Base-by-base conservation (phyloP, 257 asterid genomes). In the Nicotiana undulata region DNA sequence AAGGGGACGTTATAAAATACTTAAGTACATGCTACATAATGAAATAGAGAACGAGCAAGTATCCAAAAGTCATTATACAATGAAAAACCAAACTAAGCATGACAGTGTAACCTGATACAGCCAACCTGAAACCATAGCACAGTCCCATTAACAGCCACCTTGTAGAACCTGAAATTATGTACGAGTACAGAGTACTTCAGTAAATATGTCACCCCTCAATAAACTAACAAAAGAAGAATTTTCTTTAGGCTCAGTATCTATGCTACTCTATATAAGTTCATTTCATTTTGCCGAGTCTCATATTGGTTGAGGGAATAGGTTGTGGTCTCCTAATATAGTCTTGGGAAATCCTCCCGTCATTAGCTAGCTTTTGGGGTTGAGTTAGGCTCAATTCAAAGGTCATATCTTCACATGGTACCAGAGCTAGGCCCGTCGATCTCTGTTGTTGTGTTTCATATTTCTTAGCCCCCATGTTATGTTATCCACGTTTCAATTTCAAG, bases 51-150 rank as follows among this genome's bases (percentile, higher is more conserved):
- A 22, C 3, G 18, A 16, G 75, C 32, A 31, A 40, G 64, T 1
- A 9, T 28, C 0, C 31, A 72, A 64, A 81, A 64, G 34, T 44
- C 72, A 82, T 49, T 5, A 26, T 3, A n/a, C 6, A 53, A 63
- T 18, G 59, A 65, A 67, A 24, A 83, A 32, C 58, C 11, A 58
- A 66, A 84, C 78, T 49, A 72, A 24, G 60, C 29, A 79, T 82
- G 75, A 88, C 66, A 89, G 81, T 70, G 92, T 91, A 84, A 91
- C 98, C 97, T 92, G 95, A 88, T 84, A 87, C 85, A 85, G 93
- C 95, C 90, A 93, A 95, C 99, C 97, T 93, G 98, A 95, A 95
- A 93, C 97, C 96, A 91, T 44, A 95, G 90, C 93, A 91, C 91
- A 22, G 91, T 88, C 90, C 89, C 96, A 89, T 95, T 95, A 34